Conservation (phyloP, 176 grass and related monocot species). For the Oropetium thomaeum region DNA sequence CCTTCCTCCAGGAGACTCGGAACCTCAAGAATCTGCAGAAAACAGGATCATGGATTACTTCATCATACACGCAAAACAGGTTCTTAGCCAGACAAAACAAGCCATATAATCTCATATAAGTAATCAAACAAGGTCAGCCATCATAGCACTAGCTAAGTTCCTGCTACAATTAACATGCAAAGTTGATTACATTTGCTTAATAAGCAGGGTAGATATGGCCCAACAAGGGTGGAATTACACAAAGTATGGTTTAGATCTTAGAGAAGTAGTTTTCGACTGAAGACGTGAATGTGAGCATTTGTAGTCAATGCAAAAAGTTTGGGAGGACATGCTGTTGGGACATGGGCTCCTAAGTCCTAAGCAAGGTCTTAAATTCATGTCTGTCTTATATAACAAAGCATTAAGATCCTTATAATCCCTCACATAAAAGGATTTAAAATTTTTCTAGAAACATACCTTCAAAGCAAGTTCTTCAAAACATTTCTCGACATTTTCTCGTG, state of each 20-base stretch:
- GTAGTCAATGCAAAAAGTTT: neutral
- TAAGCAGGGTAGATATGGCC: neutral
- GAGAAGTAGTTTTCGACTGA: neutral
- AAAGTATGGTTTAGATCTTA: neutral
- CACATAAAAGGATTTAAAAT: neutral
- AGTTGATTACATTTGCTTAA: neutral
- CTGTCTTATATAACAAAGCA: neutral
- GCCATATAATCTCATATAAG: neutral
- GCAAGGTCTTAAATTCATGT: neutral
- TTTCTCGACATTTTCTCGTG: conserved; percentile 78
- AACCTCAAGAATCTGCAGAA: conserved; percentile 77
- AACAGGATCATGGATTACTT: neutral
- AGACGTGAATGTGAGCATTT: neutral
- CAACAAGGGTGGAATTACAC: neutral
- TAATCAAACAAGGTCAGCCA: neutral
- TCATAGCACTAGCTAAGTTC: neutral
- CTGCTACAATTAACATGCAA: neutral
- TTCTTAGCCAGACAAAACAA: neutral
- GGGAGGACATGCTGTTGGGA: neutral
- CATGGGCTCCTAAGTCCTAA: neutral
- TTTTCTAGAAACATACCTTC: conserved; percentile 57
- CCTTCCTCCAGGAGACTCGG: conserved; percentile 84
- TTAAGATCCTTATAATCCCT: neutral
- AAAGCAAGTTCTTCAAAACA: conserved; percentile 95
- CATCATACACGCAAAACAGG: neutral